These are phyloP conservation scores for Didymellaceae sp. DNA, from an alignment of 2,329 filamentous ascomycete genomes.

Conservation along the genomic window DNA sequence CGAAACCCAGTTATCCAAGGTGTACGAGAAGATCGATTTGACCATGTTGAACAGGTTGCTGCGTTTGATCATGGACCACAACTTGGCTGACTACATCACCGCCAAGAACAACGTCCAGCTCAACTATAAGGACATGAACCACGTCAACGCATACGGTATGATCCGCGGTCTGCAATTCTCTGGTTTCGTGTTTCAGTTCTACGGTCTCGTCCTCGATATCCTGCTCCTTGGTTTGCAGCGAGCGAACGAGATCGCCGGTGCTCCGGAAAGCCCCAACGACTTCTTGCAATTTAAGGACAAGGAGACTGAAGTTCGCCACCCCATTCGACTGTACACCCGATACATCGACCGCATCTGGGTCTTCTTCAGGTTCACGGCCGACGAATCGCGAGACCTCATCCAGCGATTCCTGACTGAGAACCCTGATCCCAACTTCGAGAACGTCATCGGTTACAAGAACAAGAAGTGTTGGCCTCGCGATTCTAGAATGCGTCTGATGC, in stretches of 20 bases:
- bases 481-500: slow-evolving; percentile 97
- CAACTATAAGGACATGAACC: slow-evolving; percentile 99
- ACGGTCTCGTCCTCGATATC: slow-evolving; percentile 92
- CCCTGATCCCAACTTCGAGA: slow-evolving; percentile 98
- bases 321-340: slow-evolving; percentile 94
- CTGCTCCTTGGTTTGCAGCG: slow-evolving; percentile 90
- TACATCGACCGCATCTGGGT: slow-evolving; percentile 99
- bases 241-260: slow-evolving; percentile 96
- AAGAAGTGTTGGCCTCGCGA: slow-evolving; percentile 99
- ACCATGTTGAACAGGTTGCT: slow-evolving; percentile 93
- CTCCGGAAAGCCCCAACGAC: slow-evolving; percentile 92
- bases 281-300: slow-evolving; percentile 96
- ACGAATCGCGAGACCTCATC: slow-evolving; percentile 94
- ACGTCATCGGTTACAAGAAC: slow-evolving; percentile 98
- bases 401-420: slow-evolving; percentile 98
- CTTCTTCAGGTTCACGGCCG: slow-evolving; percentile 89
- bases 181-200: slow-evolving; percentile 98
- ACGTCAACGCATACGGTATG: slow-evolving; percentile 98
- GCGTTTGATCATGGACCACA: slow-evolving; percentile 98
- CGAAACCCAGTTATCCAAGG: slow-evolving; percentile 97
- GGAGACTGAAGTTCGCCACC: slow-evolving; percentile 89
- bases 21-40: slow-evolving; percentile 98
- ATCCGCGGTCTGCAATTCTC: slow-evolving; percentile 98
- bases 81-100: slow-evolving; percentile 97
- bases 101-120: slow-evolving; percentile 99